A percentile compares a stretch with the other conserved stretches of the same genome.
These are phyloP conservation scores for Ascochyta fabae DNA, from an alignment of 2,329 filamentous ascomycete species.

Conservation along the genomic window DNA sequence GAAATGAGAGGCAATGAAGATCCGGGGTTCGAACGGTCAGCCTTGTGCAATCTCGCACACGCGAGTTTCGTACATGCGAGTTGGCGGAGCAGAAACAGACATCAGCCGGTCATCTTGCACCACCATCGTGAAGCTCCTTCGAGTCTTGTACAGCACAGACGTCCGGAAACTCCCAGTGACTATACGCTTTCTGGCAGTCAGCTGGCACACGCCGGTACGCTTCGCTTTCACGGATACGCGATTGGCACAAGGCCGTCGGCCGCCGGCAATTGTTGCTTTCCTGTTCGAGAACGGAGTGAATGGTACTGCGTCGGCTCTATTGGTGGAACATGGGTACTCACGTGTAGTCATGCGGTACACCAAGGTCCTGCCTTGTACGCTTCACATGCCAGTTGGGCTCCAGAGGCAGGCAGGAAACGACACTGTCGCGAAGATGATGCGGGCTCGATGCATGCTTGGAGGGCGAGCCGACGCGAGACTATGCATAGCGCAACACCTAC, in stretches of 20 bases:
- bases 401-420: slow-evolving; percentile 12
- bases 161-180: slow-evolving; percentile 4
- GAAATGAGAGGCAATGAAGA: slow-evolving; percentile 25
- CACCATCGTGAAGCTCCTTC: slow-evolving; percentile 14
- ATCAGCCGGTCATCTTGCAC: slow-evolving; percentile 21
- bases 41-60: slow-evolving; percentile 26
- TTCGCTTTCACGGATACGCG: neutral
- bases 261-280: slow-evolving; percentile 12
- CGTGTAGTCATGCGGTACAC: slow-evolving; percentile 22
- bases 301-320: slow-evolving; percentile 9
- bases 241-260: slow-evolving; percentile 3
- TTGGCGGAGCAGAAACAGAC: slow-evolving; percentile 8
- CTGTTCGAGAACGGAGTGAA: slow-evolving; percentile 29
- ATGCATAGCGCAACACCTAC: slow-evolving; percentile 3
- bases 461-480: slow-evolving; percentile 12
- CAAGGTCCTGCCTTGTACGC: slow-evolving; percentile 4
- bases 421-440: slow-evolving; percentile 9
- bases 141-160: slow-evolving; percentile 8
- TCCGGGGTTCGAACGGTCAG: slow-evolving; percentile 28
- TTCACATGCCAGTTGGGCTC: slow-evolving; percentile 26
- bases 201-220: neutral
- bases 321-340: slow-evolving; percentile 21
- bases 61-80: slow-evolving; percentile 13
- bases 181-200: slow-evolving; percentile 4
- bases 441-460: slow-evolving; percentile 3